Percentiles rank a stretch among this genome's conserved stretches.
phyloP scores from a whole-genome alignment of 768 basidiomycete species.

The Gymnopilus junonius region DNA sequence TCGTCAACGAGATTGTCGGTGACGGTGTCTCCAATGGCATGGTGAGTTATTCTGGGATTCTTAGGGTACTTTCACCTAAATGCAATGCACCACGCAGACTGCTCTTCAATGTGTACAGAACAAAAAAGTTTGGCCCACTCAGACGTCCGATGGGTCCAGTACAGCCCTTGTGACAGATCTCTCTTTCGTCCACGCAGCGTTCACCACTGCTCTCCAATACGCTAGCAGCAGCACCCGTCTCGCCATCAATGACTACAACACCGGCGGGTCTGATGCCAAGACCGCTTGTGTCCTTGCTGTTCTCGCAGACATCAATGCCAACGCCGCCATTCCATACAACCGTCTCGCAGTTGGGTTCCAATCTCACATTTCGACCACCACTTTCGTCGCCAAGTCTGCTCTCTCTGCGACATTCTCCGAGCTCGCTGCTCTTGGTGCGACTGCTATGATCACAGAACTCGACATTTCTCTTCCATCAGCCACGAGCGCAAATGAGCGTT shows the following conservation, averaged over 20 bases:
- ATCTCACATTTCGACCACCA: slow-evolving; percentile 15
- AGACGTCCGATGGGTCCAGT: slow-evolving; percentile 12
- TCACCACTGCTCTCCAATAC: slow-evolving; percentile 18
- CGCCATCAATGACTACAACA: slow-evolving; percentile 22
- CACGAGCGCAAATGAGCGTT: slow-evolving; percentile 13
- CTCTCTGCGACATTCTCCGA: slow-evolving; percentile 15
- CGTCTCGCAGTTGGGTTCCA: slow-evolving; percentile 20
- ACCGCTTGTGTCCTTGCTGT: slow-evolving; percentile 19
- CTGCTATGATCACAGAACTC: slow-evolving; percentile 18
- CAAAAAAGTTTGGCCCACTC: slow-evolving; percentile 18
- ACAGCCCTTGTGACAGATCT: slow-evolving; percentile 14
- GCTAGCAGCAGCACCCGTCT: slow-evolving; percentile 14
- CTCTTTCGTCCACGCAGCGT: slow-evolving; percentile 19
- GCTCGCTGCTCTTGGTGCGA: slow-evolving; percentile 16
- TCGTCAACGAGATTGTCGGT: slow-evolving; percentile 18
- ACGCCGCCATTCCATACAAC: slow-evolving; percentile 18
- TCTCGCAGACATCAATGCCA: slow-evolving; percentile 19
- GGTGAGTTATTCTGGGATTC: background rate
- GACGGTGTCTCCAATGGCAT: slow-evolving; percentile 20
- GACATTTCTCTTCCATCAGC: slow-evolving; percentile 16
- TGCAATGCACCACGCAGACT: background rate
- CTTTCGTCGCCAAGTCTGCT: slow-evolving; percentile 7
- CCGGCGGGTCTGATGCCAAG: slow-evolving; percentile 15
- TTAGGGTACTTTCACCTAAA: background rate
- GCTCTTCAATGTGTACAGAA: slow-evolving; percentile 21